Evolutionary conservation across 2,329 filamentous ascomycete species (phyloP), one percentile per base, ranked within the genome.

Genomic region (Sporothrix schenckii): DNA sequence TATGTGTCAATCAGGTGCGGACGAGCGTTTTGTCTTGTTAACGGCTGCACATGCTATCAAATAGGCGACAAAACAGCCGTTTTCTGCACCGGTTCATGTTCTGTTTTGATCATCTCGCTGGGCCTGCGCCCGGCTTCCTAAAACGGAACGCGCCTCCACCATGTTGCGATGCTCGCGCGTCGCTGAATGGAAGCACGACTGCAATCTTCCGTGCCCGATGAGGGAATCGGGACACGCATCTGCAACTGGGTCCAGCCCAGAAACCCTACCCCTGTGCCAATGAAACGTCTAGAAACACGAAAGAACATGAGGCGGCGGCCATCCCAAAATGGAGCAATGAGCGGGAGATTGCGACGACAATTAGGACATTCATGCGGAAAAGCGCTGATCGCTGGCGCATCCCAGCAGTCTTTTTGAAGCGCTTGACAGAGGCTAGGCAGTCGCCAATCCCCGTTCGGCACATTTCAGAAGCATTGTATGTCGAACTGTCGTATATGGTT

Each of bases 111-210:
- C 60, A 34, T 30, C 61, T 66, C 44, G 61, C 16, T 49, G 24
- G 24, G 19, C 24, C 61, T 75, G 74, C 73, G 67, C 66, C 52
- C 71, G 72, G 69, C 66, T 68, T 72, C 73, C 71, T 67, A 70
- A 74, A 75, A 69, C 66, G 39, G 66, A 47, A 68, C 24, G 52
- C 44, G 56, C 56, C 39, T 68, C 60, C 66, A 34, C 53, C 41
- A n/a, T 34, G 44, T 44, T 34, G 44, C 41, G 16, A 53, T 21
- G 11, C 16, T 66, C 61, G 61, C 61, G 61, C 61, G 61, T 52
- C 63, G 63, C 24, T n/a, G 47, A 53, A 21, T 19, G 63, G 49
- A 66, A 53, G 49, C 63, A 53, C 47, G 63, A 52, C 63, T 67
- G 21, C 66, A 60, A 68, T 52, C 14, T 53, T 60, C 41, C 66